phyloP scores from a whole-genome alignment of 2,329 filamentous ascomycete species.

The Neopestalotiopsis sp. region DNA sequence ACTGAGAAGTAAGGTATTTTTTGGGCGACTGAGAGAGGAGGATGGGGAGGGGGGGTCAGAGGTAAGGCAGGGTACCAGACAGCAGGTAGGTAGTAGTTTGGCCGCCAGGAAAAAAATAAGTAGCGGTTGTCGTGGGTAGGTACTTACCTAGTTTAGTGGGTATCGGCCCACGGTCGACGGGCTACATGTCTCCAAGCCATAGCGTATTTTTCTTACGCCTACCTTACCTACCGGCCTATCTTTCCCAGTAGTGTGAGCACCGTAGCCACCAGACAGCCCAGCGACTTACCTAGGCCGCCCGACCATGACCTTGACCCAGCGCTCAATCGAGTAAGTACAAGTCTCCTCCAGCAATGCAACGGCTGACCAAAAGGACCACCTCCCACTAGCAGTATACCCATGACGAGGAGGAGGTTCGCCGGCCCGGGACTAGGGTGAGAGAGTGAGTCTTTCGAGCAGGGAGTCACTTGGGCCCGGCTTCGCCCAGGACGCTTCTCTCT shows the following conservation, averaged over 20 bases:
- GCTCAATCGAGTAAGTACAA: slow-evolving; percentile 14
- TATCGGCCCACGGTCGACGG: slow-evolving; percentile 17
- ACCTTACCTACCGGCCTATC: background rate
- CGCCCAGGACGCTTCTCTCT: background rate
- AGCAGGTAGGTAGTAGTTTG: slow-evolving; percentile 3
- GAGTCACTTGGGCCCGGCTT: background rate
- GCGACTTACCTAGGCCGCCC: slow-evolving; percentile 6
- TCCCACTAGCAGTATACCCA: slow-evolving; percentile 12
- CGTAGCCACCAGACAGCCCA: slow-evolving; percentile 1
- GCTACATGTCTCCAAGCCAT: background rate
- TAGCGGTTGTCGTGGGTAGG: slow-evolving; percentile 7
- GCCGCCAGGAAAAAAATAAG: background rate
- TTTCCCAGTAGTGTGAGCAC: background rate
- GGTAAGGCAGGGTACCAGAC: background rate
- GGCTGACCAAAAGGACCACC: background rate
- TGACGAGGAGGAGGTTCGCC: slow-evolving; percentile 7
- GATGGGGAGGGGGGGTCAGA: background rate
- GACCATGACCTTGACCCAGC: background rate
- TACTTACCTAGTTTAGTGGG: slow-evolving; percentile 15
- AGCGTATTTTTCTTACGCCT: background rate
- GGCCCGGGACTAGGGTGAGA: slow-evolving; percentile 5
- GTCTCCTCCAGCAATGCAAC: slow-evolving; percentile 1
- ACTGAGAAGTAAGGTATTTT: background rate
- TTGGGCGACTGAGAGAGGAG: background rate
- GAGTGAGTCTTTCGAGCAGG: background rate